A percentile compares a stretch with the other conserved stretches of the same genome.
phyloP scores from a whole-genome alignment of 2,329 filamentous ascomycete genomes.

The Stachybotrys echinatus region DNA sequence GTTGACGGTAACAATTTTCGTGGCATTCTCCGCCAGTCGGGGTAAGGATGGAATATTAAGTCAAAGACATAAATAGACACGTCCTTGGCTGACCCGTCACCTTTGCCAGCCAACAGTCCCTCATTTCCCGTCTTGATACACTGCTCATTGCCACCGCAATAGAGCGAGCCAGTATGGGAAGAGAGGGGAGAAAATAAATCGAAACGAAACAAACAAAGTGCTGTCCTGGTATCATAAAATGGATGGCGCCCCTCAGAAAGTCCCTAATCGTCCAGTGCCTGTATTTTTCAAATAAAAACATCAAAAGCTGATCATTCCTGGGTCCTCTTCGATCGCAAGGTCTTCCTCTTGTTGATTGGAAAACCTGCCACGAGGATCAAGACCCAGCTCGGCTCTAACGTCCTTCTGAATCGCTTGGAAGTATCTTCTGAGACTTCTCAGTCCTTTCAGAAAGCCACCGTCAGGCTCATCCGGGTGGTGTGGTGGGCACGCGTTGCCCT shows the following conservation, averaged over 20 bases:
- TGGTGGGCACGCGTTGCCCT: constrained; percentile 68
- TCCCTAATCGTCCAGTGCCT: background rate
- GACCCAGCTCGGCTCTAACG: constrained; percentile 49
- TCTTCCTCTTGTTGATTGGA: constrained; percentile 12
- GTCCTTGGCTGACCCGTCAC: too few relatives aligned
- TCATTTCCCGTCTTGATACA: too few relatives aligned
- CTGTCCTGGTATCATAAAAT: background rate
- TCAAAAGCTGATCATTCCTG: constrained; percentile 28
- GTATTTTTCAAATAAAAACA: background rate
- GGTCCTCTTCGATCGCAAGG: constrained; percentile 15
- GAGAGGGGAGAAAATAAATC: constrained; percentile 2
- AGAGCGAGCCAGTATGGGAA: background rate
- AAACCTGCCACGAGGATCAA: constrained; percentile 29
- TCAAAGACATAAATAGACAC: too few relatives aligned
- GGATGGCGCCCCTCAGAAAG: background rate
- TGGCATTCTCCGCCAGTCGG: too few relatives aligned
- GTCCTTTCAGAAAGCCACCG: constrained; percentile 79
- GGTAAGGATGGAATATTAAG: too few relatives aligned
- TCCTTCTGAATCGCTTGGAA: constrained; percentile 85
- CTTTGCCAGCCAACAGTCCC: too few relatives aligned
- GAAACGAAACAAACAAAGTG: constrained; percentile 2
- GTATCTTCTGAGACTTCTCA: constrained; percentile 74
- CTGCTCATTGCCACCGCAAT: too few relatives aligned
- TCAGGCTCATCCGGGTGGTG: constrained; percentile 76
- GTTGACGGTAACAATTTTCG: too few relatives aligned